Evolutionary conservation across 1,284 basidiomycete genomes (phyloP), one percentile per base, ranked within the genome.

Genomic region (Xerocomus subilludens): DNA sequence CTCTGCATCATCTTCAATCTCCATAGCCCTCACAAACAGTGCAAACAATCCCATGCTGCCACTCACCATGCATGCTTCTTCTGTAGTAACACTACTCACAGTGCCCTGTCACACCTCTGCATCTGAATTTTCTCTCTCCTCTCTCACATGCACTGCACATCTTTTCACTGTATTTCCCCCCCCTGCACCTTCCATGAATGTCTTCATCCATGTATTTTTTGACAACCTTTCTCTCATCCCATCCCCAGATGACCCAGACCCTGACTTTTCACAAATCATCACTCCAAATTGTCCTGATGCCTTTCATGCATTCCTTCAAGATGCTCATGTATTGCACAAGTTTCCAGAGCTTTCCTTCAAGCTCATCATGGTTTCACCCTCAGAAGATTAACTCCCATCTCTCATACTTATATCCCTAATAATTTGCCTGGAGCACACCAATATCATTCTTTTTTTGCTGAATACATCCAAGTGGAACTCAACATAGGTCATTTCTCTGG

Each of bases 1-100:
- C 47, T 63, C 59, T 69, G 67, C 5, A 42, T 69, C 49, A 23
- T 30, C 9, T 69, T 53, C 59, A 69, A 69, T 23, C 68, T 69
- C 51, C 63, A 69, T 35, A 69, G 38, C 20, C 5, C 25, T 4
- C 35, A n/a, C 3, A 69, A 11, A 23, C 2, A 16, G 13, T 69
- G 60, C 30, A 69, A 55, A 5, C 35, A 64, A 4, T 20, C 60
- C 21, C 68, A 69, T n/a, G 68, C 38, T 2, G 0, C 60, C n/a
- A 55, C 35, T 25, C 55, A 70, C 4, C 69, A 70, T 27, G 32
- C 21, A 1, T 70, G 63, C n/a, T 30, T 55, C 32, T 59, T 49
- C 18, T 70, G 63, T 25, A 42, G 63, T 4, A n/a, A 70, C 8
- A 35, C 63, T 5, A 2, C 13, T 13, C 69, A 70, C 13, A 58